These are phyloP conservation scores for Rhododendron williamsianum DNA, from an alignment of 148 eudicot genomes.

Conservation along the genomic window DNA sequence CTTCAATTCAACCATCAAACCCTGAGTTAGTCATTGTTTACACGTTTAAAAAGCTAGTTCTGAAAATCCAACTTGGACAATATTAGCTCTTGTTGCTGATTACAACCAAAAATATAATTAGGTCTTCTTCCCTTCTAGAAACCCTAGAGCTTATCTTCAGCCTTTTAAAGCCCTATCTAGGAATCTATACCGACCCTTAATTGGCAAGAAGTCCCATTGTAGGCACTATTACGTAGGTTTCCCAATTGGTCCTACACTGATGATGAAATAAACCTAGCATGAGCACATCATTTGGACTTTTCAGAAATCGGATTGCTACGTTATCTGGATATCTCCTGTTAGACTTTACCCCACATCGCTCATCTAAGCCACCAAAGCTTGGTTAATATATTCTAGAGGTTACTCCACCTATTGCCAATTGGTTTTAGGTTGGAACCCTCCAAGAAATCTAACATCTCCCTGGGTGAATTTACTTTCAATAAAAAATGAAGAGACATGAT, in stretches of 20 bases:
- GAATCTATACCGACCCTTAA: neutral
- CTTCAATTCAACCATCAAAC: neutral
- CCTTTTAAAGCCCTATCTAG: neutral
- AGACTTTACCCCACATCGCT: no score
- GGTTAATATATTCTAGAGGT: no score
- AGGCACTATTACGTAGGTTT: neutral
- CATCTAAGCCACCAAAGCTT: no score
- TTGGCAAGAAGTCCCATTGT: neutral
- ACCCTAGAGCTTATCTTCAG: neutral
- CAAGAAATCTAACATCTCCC: neutral
- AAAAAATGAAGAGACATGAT: neutral
- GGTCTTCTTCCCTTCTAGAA: neutral
- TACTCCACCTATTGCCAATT: no score
- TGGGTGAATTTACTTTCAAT: neutral
- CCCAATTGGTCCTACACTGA: neutral
- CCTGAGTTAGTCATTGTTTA: neutral
- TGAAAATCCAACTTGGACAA: neutral
- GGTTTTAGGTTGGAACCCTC: no score
- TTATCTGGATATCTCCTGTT: neutral
- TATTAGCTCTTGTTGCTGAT: neutral
- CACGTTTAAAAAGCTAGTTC: neutral
- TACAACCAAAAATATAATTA: neutral
- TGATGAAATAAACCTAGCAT: neutral
- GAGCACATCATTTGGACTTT: neutral
- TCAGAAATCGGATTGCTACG: neutral